Evolutionary conservation across 129 eudicot species (phyloP), one percentile per base, ranked within the genome.

Genomic region (Artemisia annua): DNA sequence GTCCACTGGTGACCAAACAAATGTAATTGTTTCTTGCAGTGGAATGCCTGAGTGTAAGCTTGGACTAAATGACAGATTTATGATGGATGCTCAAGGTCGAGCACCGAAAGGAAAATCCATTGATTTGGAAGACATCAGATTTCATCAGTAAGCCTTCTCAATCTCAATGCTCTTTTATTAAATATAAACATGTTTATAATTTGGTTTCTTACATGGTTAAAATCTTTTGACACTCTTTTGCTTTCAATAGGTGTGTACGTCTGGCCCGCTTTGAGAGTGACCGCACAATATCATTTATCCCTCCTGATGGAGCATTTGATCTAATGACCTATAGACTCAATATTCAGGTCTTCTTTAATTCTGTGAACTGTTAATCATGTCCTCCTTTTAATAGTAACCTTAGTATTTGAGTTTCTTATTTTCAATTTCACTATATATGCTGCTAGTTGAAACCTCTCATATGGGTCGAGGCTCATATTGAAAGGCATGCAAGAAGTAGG

Each of bases 21-120:
- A 9, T 43, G 32, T 46, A 2, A 9, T 53, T 53, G 30, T 74
- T 78, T 65, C 12, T 22, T 84, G 78, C 82, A 92, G 97, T 76
- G 96, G 97, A 73, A 92, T 92, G 97, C 97, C 94, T 30, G 96
- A 92, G 73, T 92, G 97, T 74, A 92, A 92, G 78, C 93, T 88
- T 70, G 97, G 97, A 60, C 89, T 88, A 7, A 92, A 92, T 66
- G 97, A 92, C 67, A 88, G 91, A 87, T 78, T 92, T 74, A 58
- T 92, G 28, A 70, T 92, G 83, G 97, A 92, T 77, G 94, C 97
- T 72, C 97, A 89, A 79, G 94, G 89, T 14, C 81, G 85, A 64
- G 9, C 61, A 17, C 52, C 96, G 19, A 87, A 85, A 73, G 96
- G 96, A 75, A 92, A 89, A 79, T 78, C 88, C 76, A 83, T 92